These are phyloP conservation scores for Hyaloscypha finlandica DNA, from an alignment of 495 filamentous ascomycete species.

Conservation along the genomic window DNA sequence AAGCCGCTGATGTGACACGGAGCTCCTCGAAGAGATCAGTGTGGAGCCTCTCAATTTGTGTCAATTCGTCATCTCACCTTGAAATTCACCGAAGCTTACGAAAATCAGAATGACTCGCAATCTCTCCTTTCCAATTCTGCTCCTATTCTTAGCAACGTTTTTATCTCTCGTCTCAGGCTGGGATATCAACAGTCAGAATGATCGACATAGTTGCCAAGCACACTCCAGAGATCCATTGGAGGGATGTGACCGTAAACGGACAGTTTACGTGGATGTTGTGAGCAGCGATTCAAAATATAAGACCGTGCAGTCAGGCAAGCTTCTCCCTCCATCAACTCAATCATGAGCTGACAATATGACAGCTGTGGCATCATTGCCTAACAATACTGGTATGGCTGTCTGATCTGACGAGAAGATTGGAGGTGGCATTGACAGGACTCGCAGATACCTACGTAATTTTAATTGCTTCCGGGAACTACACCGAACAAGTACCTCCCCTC, in stretches of 20 bases:
- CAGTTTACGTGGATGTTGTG: slow-evolving; percentile 23
- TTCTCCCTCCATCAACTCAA: background rate
- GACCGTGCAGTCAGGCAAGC: slow-evolving; percentile 32
- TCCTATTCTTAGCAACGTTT: slow-evolving; percentile 10
- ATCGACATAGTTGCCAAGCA: slow-evolving; percentile 25
- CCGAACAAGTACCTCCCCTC: slow-evolving; percentile 48
- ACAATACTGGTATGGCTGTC: slow-evolving; percentile 40
- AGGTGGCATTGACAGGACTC: background rate
- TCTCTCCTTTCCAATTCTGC: background rate
- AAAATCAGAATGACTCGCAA: slow-evolving; percentile 2
- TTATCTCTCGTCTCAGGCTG: slow-evolving; percentile 20
- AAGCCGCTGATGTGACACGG: background rate
- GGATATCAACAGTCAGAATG: slow-evolving; percentile 25
- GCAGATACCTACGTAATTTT: slow-evolving; percentile 49
- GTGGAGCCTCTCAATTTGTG: background rate
- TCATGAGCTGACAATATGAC: slow-evolving; percentile 31
- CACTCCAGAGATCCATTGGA: slow-evolving; percentile 25
- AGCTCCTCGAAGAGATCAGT: background rate
- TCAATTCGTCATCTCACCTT: background rate
- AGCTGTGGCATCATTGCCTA: slow-evolving; percentile 55
- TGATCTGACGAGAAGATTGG: background rate
- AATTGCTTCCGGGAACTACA: slow-evolving; percentile 55
- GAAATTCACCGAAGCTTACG: background rate
- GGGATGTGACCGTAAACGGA: slow-evolving; percentile 25
- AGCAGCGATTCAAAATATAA: slow-evolving; percentile 19